These are phyloP conservation scores for Chaetomium fimeti DNA, from an alignment of 495 filamentous ascomycete genomes.

Conservation along the genomic window DNA sequence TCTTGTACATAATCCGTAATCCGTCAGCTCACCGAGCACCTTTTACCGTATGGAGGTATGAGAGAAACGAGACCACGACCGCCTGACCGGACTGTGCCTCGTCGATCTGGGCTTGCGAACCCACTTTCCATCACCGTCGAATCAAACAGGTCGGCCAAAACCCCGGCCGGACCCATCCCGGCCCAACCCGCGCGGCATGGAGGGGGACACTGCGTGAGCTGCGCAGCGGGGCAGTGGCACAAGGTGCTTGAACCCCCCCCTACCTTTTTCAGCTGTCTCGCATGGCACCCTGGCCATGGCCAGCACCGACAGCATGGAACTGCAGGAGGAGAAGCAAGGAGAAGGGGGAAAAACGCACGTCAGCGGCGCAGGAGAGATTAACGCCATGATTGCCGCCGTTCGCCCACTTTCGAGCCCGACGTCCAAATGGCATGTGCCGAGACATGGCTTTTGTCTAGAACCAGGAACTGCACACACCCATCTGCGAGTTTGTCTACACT, in stretches of 20 bases:
- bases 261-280: not conserved
- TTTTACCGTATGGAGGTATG: no score
- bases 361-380: slow-evolving; percentile 3
- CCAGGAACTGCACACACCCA: no score
- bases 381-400: not conserved
- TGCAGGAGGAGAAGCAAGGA: not conserved
- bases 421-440: not conserved
- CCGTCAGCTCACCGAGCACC: no score
- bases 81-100: not conserved
- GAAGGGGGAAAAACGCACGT: not conserved
- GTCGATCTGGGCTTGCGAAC: not conserved
- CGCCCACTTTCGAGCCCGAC: not conserved
- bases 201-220: not conserved
- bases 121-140: not conserved
- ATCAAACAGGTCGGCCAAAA: not conserved
- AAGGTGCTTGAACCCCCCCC: not conserved
- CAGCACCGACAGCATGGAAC: slow-evolving; percentile 4
- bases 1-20: no score
- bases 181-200: not conserved
- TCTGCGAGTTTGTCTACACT: no score
- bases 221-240: not conserved
- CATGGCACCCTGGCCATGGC: slow-evolving; percentile 1
- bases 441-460: no score
- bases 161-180: not conserved
- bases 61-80: not conserved